Evolutionary conservation across 176 grass and related monocot species (phyloP).

Genomic region (Zea mays): Zm-B73-REFERENCE-NAM-5.0 NC_050096.1:40364501-40365000

Average conservation of each 20-base stretch:
- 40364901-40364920: background rate
- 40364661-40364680: background rate
- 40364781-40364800: constrained; percentile 8
- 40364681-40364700: background rate
- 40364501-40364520: constrained; percentile 76
- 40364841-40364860: background rate
- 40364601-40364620: background rate
- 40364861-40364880: background rate
- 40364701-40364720: constrained; percentile 12
- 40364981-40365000: background rate
- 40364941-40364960: background rate
- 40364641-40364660: constrained; percentile 6
- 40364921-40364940: background rate
- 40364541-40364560: background rate
- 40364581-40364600: background rate
- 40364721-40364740: background rate
- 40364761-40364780: constrained; percentile 7
- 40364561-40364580: background rate
- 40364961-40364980: background rate
- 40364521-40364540: constrained; percentile 64
- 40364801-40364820: background rate
- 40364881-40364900: background rate
- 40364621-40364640: background rate
- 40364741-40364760: background rate
- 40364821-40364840: background rate